A percentile compares a stretch with the other conserved stretches of the same genome.
Evolutionary conservation across 2,329 filamentous ascomycete species (phyloP).

Genomic region (Cladosporium velox): DNA sequence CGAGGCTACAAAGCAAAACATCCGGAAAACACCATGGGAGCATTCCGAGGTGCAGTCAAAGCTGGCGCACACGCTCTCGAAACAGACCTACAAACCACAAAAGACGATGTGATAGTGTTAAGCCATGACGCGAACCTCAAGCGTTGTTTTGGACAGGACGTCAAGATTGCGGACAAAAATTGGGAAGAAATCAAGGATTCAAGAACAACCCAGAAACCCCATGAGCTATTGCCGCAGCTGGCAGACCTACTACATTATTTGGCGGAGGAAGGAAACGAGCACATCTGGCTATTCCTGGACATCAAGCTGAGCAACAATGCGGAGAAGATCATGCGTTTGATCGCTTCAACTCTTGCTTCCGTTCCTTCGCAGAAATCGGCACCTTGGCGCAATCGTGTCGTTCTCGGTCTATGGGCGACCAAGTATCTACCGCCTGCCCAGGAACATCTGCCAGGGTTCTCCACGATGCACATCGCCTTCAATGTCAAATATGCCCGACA

Average conservation of each 20-base stretch:
- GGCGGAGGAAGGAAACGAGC: slow-evolving; percentile 61
- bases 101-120: slow-evolving; percentile 80
- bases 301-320: slow-evolving; percentile 81
- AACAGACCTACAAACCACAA: slow-evolving; percentile 82
- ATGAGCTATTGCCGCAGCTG: slow-evolving; percentile 72
- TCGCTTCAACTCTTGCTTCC: slow-evolving; percentile 64
- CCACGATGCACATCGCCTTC: slow-evolving; percentile 68
- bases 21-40: slow-evolving; percentile 84
- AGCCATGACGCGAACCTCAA: slow-evolving; percentile 69
- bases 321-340: slow-evolving; percentile 68
- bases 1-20: slow-evolving; percentile 74
- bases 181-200: slow-evolving; percentile 73
- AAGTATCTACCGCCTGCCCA: slow-evolving; percentile 67
- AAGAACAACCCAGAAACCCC: slow-evolving; percentile 66
- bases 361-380: slow-evolving; percentile 40
- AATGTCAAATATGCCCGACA: slow-evolving; percentile 68
- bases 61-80: slow-evolving; percentile 80
- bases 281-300: slow-evolving; percentile 81
- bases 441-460: slow-evolving; percentile 63
- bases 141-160: slow-evolving; percentile 76
- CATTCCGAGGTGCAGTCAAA: slow-evolving; percentile 72
- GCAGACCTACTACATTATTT: slow-evolving; percentile 74
- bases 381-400: slow-evolving; percentile 72
- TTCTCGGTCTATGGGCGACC: slow-evolving; percentile 82
- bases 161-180: slow-evolving; percentile 72